These are phyloP conservation scores for Diplodia seriata DNA, from an alignment of 2,329 filamentous ascomycete species.

Conservation along the genomic window DNA sequence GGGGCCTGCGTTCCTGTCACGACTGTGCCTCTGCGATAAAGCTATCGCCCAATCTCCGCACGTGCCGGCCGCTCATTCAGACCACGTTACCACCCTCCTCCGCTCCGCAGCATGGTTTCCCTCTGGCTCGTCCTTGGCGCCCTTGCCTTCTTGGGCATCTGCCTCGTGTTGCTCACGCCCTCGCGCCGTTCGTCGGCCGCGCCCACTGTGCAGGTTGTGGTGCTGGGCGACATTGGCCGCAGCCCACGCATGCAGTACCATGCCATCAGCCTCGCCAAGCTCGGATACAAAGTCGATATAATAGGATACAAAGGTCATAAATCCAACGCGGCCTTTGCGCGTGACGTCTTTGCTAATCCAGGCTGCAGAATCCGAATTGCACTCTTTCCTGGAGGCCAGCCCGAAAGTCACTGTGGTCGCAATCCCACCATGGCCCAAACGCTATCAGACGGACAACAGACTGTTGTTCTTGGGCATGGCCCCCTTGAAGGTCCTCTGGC, in stretches of 20 bases:
- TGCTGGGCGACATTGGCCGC: conserved; percentile 92
- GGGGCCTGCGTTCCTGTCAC: conserved; percentile 7
- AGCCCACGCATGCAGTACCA: conserved; percentile 99
- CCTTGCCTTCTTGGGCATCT: conserved; percentile 55
- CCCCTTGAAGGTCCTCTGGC: conserved; percentile 85
- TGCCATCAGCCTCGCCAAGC: conserved; percentile 86
- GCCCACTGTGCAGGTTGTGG: conserved; percentile 76
- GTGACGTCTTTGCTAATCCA: not conserved
- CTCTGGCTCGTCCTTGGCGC: conserved; percentile 51
- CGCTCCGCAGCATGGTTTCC: conserved; percentile 19
- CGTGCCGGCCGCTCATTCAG: conserved; percentile 17
- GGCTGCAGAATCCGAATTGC: conserved; percentile 73
- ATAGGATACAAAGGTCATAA: conserved; percentile 81
- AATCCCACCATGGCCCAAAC: conserved; percentile 70
- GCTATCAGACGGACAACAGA: conserved; percentile 71
- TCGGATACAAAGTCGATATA: conserved; percentile 80
- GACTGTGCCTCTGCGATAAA: too few relatives aligned
- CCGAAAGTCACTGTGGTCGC: conserved; percentile 74
- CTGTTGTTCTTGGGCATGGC: conserved; percentile 79
- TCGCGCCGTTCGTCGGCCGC: conserved; percentile 10
- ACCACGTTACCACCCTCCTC: conserved; percentile 19
- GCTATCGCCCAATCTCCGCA: not conserved
- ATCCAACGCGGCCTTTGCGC: not conserved
- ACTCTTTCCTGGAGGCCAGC: conserved; percentile 76
- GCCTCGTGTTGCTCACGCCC: conserved; percentile 57